Evolutionary conservation across 495 filamentous ascomycete genomes (phyloP), one percentile per base, ranked within the genome.

Genomic region (Viridothelium virens): DNA sequence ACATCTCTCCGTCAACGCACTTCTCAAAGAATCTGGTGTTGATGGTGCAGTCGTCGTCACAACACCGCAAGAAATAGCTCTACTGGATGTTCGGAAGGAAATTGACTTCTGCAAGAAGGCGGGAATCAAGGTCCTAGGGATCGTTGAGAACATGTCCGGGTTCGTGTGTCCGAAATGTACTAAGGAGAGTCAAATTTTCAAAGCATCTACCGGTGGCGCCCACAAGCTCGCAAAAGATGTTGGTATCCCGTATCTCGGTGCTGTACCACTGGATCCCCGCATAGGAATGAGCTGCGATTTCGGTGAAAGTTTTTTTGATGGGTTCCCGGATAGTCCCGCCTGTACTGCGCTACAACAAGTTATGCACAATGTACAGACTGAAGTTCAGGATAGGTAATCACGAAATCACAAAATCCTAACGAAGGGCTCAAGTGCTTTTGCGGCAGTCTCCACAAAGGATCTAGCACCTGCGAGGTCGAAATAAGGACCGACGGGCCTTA

Each of bases 71-170:
- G 94, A 97, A 72, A 91, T 97, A n/a, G 83, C 86, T 11, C 77
- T 97, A 64, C 80, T 97, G 61, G 94, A 98, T 75, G 94, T 98
- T 37, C 79, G 94, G 68, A 96, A 96, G 74, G 94, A 97, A 74
- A 91, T 98, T 62, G 92, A 97, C 72, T 98, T 98, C 72, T 97
- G 95, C 75, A 82, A 85, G 63, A 98, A 98, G 77, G 95, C 95
- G 3, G 92, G 90, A 1, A 97, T 98, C 64, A 82, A 79, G 44
- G 83, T 98, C 2, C 71, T 98, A 31, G 95, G 94, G 0, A 77
- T 98, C 14, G 95, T 97, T 47, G 94, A 98, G 81, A 98, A 98
- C 74, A 98, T 98, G 94, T 88, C 86, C 62, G 91, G 91, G 10
- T 98, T 96, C 76, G 91, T 97, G 47, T 98, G 94, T 74, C 91